These are phyloP conservation scores for Pichia nakasei DNA, from an alignment of 805 yeast genomes.

Conservation along the genomic window DNA sequence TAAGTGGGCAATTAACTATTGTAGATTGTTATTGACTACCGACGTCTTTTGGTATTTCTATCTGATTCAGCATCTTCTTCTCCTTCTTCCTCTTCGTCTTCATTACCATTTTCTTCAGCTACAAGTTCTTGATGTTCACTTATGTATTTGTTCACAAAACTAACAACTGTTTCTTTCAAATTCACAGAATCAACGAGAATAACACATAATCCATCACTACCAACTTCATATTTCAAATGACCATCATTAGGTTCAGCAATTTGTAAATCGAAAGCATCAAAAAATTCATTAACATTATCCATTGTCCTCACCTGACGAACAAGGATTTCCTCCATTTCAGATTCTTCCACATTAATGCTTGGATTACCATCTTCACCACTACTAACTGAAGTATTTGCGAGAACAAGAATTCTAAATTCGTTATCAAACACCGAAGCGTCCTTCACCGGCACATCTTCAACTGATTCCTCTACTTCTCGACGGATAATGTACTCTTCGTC, in stretches of 20 bases:
- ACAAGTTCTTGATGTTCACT: conserved; percentile 3
- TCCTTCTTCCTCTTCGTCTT: background rate
- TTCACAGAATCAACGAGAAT: conserved; percentile 38
- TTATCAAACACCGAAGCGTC: conserved; percentile 5
- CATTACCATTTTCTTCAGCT: too few species aligned
- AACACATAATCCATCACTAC: conserved; percentile 52
- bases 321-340: conserved; percentile 40
- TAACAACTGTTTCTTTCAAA: conserved; percentile 31
- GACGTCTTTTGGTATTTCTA: conserved; percentile 11
- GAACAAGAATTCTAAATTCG: conserved; percentile 11
- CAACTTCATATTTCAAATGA: conserved; percentile 49
- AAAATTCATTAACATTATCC: conserved; percentile 41
- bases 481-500: conserved; percentile 12
- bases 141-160: conserved; percentile 32
- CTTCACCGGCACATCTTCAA: background rate
- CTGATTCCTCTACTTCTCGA: conserved; percentile 9
- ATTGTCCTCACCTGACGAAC: conserved; percentile 28
- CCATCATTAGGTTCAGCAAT: conserved; percentile 49
- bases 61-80: conserved; percentile 7
- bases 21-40: too few species aligned
- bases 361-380: conserved; percentile 9
- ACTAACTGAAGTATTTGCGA: conserved; percentile 3
- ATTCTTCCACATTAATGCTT: conserved; percentile 24
- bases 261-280: conserved; percentile 42
- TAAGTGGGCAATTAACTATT: too few species aligned